Percentiles rank a stretch among this genome's conserved stretches.
Conservation (phyloP, 2,329 filamentous ascomycete species). For the Metarhizium guizhouense region DNA sequence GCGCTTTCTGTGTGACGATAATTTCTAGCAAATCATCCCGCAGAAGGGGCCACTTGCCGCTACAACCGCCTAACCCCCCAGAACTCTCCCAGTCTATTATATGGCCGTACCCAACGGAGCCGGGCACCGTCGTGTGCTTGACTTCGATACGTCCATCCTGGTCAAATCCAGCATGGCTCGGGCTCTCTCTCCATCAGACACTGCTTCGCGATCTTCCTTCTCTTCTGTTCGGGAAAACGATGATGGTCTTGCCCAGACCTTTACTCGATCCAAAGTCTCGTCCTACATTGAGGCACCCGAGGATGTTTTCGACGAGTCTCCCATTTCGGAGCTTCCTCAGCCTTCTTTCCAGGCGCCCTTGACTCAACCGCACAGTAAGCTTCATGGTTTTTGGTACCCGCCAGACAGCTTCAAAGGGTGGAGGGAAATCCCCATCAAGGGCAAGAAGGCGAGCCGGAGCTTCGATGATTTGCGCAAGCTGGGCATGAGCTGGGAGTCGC, state of each 20-base stretch:
- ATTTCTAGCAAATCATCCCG: neutral
- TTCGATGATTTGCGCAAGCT: conserved; percentile 50
- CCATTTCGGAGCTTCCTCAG: conserved; percentile 31
- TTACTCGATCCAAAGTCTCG: conserved; percentile 54
- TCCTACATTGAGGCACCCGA: conserved; percentile 43
- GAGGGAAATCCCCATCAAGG: conserved; percentile 52
- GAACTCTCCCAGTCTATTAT: conserved; percentile 8
- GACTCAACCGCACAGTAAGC: conserved; percentile 45
- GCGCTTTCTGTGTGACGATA: neutral
- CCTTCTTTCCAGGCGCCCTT: conserved; percentile 42
- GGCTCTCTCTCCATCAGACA: conserved; percentile 27
- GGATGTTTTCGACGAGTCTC: conserved; percentile 41
- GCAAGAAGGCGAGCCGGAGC: conserved; percentile 51
- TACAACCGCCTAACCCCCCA: neutral
- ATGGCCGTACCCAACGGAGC: conserved; percentile 18
- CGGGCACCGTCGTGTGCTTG: conserved; percentile 19
- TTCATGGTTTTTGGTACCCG: conserved; percentile 51
- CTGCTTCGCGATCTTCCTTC: conserved; percentile 45
- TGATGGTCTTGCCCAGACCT: conserved; percentile 50
- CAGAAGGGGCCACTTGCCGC: neutral
- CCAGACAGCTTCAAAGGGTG: conserved; percentile 51
- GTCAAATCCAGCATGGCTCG: conserved; percentile 29
- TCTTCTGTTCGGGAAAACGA: conserved; percentile 54
- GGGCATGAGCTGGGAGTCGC: conserved; percentile 44
- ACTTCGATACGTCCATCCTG: conserved; percentile 25